Conservation (phyloP, 805 yeast species). For the Starmerella powellii region DNA sequence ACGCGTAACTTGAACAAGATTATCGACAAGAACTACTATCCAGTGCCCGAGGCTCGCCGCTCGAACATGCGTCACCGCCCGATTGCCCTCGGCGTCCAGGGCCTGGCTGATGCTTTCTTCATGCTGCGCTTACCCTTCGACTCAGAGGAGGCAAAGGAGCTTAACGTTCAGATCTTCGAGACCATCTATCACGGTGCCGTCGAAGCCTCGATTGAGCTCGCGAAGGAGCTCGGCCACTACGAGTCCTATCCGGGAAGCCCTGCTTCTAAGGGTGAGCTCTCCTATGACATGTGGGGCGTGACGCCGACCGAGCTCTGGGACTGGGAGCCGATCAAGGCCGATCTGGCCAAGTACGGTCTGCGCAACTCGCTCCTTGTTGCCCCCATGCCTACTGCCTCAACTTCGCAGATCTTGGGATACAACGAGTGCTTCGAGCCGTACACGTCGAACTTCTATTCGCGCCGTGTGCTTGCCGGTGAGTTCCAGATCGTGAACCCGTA, state of each 20-base stretch:
- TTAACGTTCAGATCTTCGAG: conserved; percentile 82
- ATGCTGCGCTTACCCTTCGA: conserved; percentile 75
- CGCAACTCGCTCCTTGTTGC: conserved; percentile 68
- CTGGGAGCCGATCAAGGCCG: conserved; percentile 61
- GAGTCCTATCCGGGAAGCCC: conserved; percentile 75
- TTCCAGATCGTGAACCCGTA: conserved; percentile 86
- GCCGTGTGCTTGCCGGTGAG: conserved; percentile 89
- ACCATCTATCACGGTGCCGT: conserved; percentile 90
- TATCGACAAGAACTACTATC: conserved; percentile 78
- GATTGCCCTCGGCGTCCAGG: conserved; percentile 96
- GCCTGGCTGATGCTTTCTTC: conserved; percentile 82
- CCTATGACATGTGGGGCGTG: conserved; percentile 76
- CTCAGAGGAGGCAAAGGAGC: conserved; percentile 57
- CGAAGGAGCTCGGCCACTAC: conserved; percentile 57
- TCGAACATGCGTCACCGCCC: conserved; percentile 84
- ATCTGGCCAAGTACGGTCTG: conserved; percentile 52
- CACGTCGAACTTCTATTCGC: conserved; percentile 81
- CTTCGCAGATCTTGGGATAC: conserved; percentile 88
- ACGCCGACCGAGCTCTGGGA: conserved; percentile 76
- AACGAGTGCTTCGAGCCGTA: conserved; percentile 94
- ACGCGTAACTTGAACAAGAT: conserved; percentile 67
- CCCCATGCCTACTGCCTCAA: conserved; percentile 97
- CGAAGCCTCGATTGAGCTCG: conserved; percentile 76
- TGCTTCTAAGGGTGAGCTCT: conserved; percentile 71
- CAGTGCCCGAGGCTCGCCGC: conserved; percentile 58